These are phyloP conservation scores for Xerophyta viscosa DNA, from an alignment of 106 monocot species.

Conservation along the genomic window DNA sequence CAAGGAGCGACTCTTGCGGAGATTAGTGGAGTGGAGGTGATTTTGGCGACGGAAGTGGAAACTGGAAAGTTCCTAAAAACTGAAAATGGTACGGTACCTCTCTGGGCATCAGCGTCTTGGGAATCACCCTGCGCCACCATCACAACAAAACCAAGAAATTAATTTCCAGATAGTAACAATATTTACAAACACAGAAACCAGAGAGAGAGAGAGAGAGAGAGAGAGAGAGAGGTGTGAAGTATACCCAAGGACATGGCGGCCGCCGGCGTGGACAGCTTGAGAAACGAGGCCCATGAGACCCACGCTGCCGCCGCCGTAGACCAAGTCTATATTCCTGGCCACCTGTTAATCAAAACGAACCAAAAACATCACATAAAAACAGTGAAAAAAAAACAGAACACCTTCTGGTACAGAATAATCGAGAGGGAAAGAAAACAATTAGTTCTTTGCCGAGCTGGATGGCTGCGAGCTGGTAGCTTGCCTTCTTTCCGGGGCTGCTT, in stretches of 20 bases:
- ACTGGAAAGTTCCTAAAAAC: background rate
- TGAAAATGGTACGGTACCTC: conserved; percentile 2
- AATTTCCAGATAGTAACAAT: no score
- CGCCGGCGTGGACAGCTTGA: conserved; percentile 46
- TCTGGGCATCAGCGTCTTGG: conserved; percentile 14
- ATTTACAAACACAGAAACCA: background rate
- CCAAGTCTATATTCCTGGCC: conserved; percentile 47
- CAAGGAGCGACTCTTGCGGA: no score
- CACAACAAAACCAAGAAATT: background rate
- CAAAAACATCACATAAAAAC: background rate
- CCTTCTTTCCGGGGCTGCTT: conserved; percentile 48
- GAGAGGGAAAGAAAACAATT: conserved; percentile 16
- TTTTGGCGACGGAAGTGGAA: background rate
- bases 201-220: background rate
- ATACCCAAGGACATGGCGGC: conserved; percentile 55
- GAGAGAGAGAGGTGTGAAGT: conserved; percentile 9
- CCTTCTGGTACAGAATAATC: background rate
- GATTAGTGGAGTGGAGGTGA: no score
- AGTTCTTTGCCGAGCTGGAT: conserved; percentile 50
- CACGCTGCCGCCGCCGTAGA: conserved; percentile 52
- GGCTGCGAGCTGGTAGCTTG: conserved; percentile 44
- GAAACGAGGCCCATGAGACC: conserved; percentile 62
- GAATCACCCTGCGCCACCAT: conserved; percentile 8
- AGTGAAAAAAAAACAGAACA: conserved; percentile 2
- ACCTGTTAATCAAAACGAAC: conserved; percentile 17